These are phyloP conservation scores for Dipteronia sinensis DNA, from an alignment of 345 rosid species.

Conservation along the genomic window DNA sequence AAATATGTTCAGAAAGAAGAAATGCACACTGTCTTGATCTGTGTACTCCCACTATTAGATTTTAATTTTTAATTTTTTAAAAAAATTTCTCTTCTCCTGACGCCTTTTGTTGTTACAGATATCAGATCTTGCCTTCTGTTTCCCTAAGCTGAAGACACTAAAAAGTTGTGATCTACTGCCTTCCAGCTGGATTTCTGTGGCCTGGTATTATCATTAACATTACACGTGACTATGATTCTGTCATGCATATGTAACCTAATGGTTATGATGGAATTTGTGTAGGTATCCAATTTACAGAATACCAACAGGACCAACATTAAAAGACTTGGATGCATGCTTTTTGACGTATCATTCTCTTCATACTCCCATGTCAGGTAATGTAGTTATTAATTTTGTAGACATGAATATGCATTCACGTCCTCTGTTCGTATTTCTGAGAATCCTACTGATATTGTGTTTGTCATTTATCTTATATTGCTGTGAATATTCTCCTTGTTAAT, in stretches of 20 bases:
- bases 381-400: not conserved
- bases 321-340: constrained; percentile 95
- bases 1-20: not conserved
- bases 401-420: constrained; percentile 2
- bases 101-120: constrained; percentile 45
- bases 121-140: constrained; percentile 60
- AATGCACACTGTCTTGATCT: not conserved
- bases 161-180: constrained; percentile 76
- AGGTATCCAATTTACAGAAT: constrained; percentile 95
- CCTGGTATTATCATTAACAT: constrained; percentile 55
- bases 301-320: constrained; percentile 84
- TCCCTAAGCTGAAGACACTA: constrained; percentile 61
- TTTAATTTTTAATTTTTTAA: not conserved
- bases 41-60: not conserved
- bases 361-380: constrained; percentile 55
- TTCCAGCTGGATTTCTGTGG: constrained; percentile 93
- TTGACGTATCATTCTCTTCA: constrained; percentile 83
- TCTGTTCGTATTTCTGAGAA: not conserved
- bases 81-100: not conserved
- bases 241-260: constrained; percentile 12
- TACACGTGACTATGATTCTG: not conserved
- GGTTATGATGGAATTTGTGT: constrained; percentile 14
- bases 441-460: not conserved
- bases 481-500: not conserved
- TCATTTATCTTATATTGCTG: not conserved